Evolutionary conservation across 768 basidiomycete genomes (phyloP), one percentile per base, ranked within the genome.

Genomic region (Baorangia bicolor): DNA sequence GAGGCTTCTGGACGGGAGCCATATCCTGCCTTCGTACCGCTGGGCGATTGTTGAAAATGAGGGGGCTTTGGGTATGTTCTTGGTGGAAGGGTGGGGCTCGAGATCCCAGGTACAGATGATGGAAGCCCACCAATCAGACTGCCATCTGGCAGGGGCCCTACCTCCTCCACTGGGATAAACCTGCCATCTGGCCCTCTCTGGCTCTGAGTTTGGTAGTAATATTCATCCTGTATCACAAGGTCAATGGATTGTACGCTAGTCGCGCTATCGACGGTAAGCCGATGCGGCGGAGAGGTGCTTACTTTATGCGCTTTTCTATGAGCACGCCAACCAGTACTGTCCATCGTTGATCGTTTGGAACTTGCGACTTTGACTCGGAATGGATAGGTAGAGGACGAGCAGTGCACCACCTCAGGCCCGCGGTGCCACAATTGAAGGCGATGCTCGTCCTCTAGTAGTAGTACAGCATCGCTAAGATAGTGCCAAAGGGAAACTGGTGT

Each of bases 321-420:
- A 34, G 89, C 88, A 62, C 81, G 81, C 90, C 90, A 92, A 53
- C 91, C 92, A 51, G 84, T 74, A 55, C 80, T 84, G 67, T 92
- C 91, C 89, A 92, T 91, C 43, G 20, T 51, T 38, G 34, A 37
- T 30, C 33, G 39, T 38, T 52, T 21, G 18, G 21, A 27, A 45
- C 21, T 44, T 35, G 55, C 5, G 5, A 21, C 11, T 12, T 45
- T 28, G n/a, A n/a, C n/a, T n/a, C n/a, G n/a, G n/a, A n/a, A n/a
- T n/a, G n/a, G n/a, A n/a, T n/a, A n/a, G 16, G 31, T 27, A 20
- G 14, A 31, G 35, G 7, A 28, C 4, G 27, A 44, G 16, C 34
- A 23, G 50, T 33, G 27, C 30, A 11, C 23, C 42, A 51, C 13
- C 21, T 12, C n/a, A n/a, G n/a, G 20, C 11, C 20, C 1, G 44